These are phyloP conservation scores for Leccinum disarticulatum DNA, from an alignment of 768 basidiomycete genomes.

Conservation along the genomic window DNA sequence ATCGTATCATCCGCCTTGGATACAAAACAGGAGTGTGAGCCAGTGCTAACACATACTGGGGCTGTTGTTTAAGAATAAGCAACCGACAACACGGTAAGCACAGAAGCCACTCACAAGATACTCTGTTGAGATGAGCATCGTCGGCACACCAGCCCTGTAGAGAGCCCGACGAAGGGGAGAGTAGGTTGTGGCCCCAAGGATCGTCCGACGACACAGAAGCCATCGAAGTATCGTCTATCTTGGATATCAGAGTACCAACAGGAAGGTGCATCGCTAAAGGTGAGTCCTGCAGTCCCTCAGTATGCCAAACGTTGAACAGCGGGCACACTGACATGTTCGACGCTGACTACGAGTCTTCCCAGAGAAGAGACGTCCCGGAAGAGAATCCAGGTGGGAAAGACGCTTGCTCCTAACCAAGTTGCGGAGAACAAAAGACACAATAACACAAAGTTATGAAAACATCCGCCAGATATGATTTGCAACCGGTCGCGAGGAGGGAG, in stretches of 20 bases:
- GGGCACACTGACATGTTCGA: conserved; percentile 49
- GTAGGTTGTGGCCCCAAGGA: conserved; percentile 50
- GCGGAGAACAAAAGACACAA: conserved; percentile 47
- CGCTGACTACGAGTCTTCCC: conserved; percentile 56
- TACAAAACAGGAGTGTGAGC: conserved; percentile 44
- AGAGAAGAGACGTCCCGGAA: conserved; percentile 53
- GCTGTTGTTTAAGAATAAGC: conserved; percentile 6
- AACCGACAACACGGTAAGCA: neutral
- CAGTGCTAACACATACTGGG: conserved; percentile 6
- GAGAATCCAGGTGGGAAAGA: conserved; percentile 30
- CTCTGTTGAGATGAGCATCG: conserved; percentile 32
- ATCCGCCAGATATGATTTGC: conserved; percentile 71
- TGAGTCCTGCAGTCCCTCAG: conserved; percentile 48
- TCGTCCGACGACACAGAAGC: conserved; percentile 28
- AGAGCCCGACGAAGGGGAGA: conserved; percentile 11
- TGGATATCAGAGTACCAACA: conserved; percentile 57
- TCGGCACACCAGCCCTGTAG: conserved; percentile 64
- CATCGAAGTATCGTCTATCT: conserved; percentile 62
- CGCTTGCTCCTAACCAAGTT: conserved; percentile 33
- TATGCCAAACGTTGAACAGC: neutral
- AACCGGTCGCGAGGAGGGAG: conserved; percentile 44
- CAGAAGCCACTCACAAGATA: conserved; percentile 11
- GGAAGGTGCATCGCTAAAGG: conserved; percentile 57
- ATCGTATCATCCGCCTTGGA: conserved; percentile 28
- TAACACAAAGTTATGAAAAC: conserved; percentile 73